phyloP scores from a whole-genome alignment of 2,329 filamentous ascomycete genomes.

The Dactylellina leptospora region DNA sequence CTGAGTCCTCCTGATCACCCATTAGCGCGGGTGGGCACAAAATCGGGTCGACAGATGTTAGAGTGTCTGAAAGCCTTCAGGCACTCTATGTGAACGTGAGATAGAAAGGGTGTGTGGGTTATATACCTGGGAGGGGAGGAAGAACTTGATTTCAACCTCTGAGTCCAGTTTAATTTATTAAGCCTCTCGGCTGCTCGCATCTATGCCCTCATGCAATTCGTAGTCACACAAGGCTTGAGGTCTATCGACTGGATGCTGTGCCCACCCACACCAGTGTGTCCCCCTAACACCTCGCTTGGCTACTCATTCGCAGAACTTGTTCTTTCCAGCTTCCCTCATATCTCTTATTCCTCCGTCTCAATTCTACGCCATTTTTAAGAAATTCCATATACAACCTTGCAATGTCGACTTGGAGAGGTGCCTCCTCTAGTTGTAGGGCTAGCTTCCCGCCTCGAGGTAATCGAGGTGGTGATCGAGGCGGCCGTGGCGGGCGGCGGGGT shows the following conservation, averaged over 20 bases:
- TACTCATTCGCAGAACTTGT: constrained; percentile 16
- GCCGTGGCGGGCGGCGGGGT: constrained; percentile 5
- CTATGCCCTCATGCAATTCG: neutral
- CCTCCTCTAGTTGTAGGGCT: constrained; percentile 31
- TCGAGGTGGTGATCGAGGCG: constrained; percentile 16
- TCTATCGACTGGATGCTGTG: constrained; percentile 2
- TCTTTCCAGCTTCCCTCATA: constrained; percentile 21
- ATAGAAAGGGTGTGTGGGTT: constrained; percentile 11
- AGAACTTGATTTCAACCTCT: constrained; percentile 22
- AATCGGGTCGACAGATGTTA: constrained; percentile 13
- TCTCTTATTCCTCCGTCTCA: constrained; percentile 27
- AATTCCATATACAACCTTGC: constrained; percentile 19
- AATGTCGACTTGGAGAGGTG: constrained; percentile 29
- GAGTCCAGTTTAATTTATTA: constrained; percentile 1
- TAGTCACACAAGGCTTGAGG: constrained; percentile 2
- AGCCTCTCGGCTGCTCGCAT: constrained; percentile 6
- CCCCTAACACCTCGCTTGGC: constrained; percentile 18
- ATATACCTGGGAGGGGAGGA: constrained; percentile 18
- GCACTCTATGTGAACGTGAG: too few species aligned
- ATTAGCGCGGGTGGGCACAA: constrained; percentile 21
- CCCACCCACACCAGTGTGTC: neutral
- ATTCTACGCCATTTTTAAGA: constrained; percentile 19
- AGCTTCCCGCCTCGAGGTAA: constrained; percentile 25
- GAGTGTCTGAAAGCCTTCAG: constrained; percentile 20
- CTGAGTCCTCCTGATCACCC: constrained; percentile 32